Evolutionary conservation across 768 basidiomycete genomes (phyloP).

Genomic region (Suillus lakei): DNA sequence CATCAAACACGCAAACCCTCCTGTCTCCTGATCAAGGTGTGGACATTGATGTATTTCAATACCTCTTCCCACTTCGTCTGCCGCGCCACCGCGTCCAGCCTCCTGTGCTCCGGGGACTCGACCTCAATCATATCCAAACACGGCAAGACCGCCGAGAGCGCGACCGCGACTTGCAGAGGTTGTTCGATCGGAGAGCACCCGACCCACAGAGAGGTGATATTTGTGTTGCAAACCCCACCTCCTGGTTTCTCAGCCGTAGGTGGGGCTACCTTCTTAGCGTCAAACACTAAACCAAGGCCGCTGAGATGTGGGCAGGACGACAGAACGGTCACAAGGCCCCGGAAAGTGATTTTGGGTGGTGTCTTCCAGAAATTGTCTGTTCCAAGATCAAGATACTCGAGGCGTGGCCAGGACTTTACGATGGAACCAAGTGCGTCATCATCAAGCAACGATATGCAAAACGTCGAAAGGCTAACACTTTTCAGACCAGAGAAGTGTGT

Average conservation of each 20-base stretch:
- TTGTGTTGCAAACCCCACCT: not conserved
- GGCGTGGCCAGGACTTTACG: not conserved
- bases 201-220: not conserved
- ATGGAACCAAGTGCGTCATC: not conserved
- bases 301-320: not conserved
- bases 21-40: too few species aligned
- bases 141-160: not conserved
- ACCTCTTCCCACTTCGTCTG: too few species aligned
- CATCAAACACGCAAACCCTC: too few species aligned
- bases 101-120: too few species aligned
- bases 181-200: not conserved
- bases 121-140: not conserved
- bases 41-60: too few species aligned
- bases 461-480: too few species aligned
- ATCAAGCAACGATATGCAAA: too few species aligned
- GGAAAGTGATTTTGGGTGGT: not conserved
- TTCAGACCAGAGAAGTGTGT: too few species aligned
- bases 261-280: not conserved
- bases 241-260: not conserved
- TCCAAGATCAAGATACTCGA: not conserved
- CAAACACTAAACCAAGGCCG: not conserved
- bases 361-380: accelerated
- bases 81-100: too few species aligned
- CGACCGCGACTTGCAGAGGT: not conserved
- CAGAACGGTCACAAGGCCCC: not conserved